These are phyloP conservation scores for Agrostemma githago DNA, from an alignment of 148 eudicot species.

Conservation along the genomic window DNA sequence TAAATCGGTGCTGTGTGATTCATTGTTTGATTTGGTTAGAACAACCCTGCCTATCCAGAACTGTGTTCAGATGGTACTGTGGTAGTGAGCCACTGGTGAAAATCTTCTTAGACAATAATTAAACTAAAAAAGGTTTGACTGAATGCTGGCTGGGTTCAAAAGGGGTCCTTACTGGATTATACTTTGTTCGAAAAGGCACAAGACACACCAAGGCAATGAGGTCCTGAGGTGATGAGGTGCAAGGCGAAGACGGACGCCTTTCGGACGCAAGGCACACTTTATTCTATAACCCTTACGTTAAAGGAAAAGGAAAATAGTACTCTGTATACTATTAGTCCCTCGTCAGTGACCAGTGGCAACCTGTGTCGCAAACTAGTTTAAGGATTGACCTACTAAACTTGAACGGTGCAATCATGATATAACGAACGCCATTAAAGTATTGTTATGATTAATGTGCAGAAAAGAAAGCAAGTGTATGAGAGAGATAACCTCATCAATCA, in stretches of 20 bases:
- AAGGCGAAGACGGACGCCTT: too few species aligned
- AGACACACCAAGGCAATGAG: too few species aligned
- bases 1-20: not conserved
- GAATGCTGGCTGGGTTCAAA: not conserved
- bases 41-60: not conserved
- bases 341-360: not conserved
- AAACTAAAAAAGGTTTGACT: not conserved
- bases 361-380: not conserved
- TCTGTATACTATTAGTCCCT: not conserved
- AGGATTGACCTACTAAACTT: not conserved
- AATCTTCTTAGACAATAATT: not conserved
- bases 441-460: not conserved
- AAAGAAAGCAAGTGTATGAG: not conserved
- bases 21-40: not conserved
- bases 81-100: not conserved
- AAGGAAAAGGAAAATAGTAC: too few species aligned
- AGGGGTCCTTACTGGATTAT: not conserved
- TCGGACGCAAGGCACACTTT: too few species aligned
- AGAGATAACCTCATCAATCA: constrained; percentile 71
- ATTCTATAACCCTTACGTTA: too few species aligned
- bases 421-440: not conserved
- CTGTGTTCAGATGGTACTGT: not conserved
- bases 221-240: too few species aligned
- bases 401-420: not conserved
- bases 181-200: too few species aligned